Conservation (phyloP, 306 rosid species). For the Astragalus membranaceus region DNA sequence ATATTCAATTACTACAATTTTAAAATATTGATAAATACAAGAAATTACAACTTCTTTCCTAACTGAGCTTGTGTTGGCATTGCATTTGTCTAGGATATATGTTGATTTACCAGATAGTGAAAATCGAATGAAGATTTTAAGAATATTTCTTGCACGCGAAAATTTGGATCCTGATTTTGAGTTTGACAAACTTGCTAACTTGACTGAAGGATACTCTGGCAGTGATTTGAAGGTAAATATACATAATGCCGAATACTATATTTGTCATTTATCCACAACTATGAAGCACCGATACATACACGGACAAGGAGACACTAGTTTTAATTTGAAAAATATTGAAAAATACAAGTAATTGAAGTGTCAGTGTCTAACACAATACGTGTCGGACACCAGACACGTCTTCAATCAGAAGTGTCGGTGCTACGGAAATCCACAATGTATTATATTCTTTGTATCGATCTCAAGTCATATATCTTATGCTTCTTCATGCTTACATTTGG, state of each 20-base stretch:
- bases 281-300: too few relatives aligned
- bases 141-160: constrained; percentile 80
- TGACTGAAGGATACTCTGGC: constrained; percentile 97
- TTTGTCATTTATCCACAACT: neutral
- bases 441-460: neutral
- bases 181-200: constrained; percentile 66
- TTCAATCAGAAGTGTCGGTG: too few relatives aligned
- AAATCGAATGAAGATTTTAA: constrained; percentile 83
- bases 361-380: too few relatives aligned
- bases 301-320: too few relatives aligned
- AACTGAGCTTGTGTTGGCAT: constrained; percentile 9
- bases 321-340: too few relatives aligned
- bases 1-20: too few relatives aligned
- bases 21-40: neutral
- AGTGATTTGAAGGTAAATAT: constrained; percentile 85
- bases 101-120: constrained; percentile 92
- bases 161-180: constrained; percentile 58
- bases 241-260: neutral
- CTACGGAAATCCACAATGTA: neutral
- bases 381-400: too few relatives aligned
- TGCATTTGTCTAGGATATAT: constrained; percentile 55
- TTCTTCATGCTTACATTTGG: constrained; percentile 20
- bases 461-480: constrained; percentile 1
- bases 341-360: too few relatives aligned
- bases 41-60: neutral